Conservation (phyloP, 2,329 filamentous ascomycete species). For the Penicillium sp. region DNA sequence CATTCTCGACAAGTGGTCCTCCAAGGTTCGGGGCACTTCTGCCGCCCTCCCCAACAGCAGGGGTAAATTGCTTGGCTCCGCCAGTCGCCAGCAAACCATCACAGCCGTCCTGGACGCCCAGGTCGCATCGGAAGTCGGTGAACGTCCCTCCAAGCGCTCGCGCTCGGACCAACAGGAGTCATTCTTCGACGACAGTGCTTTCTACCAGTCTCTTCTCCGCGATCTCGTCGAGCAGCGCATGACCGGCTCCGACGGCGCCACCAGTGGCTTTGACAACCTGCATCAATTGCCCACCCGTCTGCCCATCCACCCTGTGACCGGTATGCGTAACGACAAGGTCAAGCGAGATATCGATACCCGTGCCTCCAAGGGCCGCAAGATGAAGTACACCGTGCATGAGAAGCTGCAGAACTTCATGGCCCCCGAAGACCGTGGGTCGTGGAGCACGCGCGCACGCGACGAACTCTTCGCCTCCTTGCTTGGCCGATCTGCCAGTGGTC, state of each 20-base stretch:
- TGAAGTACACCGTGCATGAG: conserved; percentile 93
- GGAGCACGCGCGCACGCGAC: conserved; percentile 79
- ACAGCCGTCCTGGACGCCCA: conserved; percentile 48
- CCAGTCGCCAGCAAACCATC: conserved; percentile 53
- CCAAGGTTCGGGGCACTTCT: conserved; percentile 63
- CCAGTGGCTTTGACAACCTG: conserved; percentile 49
- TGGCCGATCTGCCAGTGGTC: conserved; percentile 63
- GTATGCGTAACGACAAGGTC: conserved; percentile 61
- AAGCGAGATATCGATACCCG: conserved; percentile 87
- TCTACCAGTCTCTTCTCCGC: conserved; percentile 90
- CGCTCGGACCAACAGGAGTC: conserved; percentile 42
- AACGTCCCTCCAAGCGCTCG: conserved; percentile 35
- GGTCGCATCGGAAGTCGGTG: conserved; percentile 42
- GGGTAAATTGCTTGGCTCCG: conserved; percentile 62
- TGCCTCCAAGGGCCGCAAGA: conserved; percentile 90
- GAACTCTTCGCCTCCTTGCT: conserved; percentile 73
- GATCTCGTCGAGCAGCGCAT: conserved; percentile 89
- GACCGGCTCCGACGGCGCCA: conserved; percentile 55
- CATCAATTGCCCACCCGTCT: conserved; percentile 41
- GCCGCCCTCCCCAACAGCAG: conserved; percentile 57
- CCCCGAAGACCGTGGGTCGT: conserved; percentile 75
- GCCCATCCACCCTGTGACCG: conserved; percentile 41
- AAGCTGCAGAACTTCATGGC: conserved; percentile 99
- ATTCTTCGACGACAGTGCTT: conserved; percentile 92
- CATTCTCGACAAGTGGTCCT: conserved; percentile 86